Evolutionary conservation across 1,139 yeast species (phyloP).

Genomic region (Yamadazyma conglobata): DNA sequence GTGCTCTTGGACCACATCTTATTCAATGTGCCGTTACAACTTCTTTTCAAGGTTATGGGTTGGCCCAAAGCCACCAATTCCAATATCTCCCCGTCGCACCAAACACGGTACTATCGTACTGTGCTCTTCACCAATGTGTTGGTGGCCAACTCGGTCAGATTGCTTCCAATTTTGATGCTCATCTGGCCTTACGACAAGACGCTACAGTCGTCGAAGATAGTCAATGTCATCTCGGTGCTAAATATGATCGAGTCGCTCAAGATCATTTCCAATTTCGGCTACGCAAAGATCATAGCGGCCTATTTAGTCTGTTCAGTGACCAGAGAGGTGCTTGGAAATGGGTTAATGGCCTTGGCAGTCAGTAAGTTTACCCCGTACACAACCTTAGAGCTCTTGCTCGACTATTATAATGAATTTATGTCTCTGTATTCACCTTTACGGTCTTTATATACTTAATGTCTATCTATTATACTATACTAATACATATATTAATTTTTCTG

Average conservation of each 20-base stretch:
- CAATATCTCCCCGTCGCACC: background rate
- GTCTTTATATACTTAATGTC: no score
- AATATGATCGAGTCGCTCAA: conserved; percentile 65
- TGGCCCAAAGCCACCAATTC: conserved; percentile 1
- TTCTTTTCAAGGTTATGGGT: conserved; percentile 18
- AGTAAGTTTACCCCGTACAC: background rate
- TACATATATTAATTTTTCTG: conserved; percentile 3
- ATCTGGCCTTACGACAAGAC: conserved; percentile 92
- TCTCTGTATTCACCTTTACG: no score
- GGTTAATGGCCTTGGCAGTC: conserved; percentile 1
- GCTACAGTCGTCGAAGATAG: conserved; percentile 57
- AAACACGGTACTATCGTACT: conserved; percentile 10
- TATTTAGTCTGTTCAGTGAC: conserved; percentile 7
- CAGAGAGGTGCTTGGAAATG: conserved; percentile 3
- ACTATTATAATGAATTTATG: no score
- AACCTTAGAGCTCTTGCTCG: conserved; percentile 7
- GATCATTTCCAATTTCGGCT: conserved; percentile 38
- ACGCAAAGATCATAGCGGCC: conserved; percentile 7
- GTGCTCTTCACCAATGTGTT: conserved; percentile 65
- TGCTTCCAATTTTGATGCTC: conserved; percentile 89
- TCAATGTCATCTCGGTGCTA: conserved; percentile 58
- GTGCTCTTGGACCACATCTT: conserved; percentile 58
- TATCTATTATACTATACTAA: no score
- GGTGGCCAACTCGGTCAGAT: conserved; percentile 71
- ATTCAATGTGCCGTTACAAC: conserved; percentile 51